phyloP scores from a whole-genome alignment of 768 basidiomycete species.

The Clitopilus passeckerianus region DNA sequence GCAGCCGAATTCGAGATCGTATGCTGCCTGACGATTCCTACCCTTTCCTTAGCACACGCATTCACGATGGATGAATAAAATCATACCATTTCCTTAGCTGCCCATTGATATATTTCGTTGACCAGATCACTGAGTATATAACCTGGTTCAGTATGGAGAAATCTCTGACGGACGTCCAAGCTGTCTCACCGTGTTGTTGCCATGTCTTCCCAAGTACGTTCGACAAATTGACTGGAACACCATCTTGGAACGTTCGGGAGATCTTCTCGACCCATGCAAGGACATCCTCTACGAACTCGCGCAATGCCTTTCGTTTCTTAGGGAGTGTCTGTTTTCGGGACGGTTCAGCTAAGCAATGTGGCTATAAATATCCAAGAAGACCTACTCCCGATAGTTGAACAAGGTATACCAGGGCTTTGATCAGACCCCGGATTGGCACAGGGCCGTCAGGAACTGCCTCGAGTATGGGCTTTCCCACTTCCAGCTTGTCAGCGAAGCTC shows the following conservation, averaged over 20 bases:
- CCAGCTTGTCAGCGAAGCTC: constrained; percentile 3
- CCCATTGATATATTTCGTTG: neutral
- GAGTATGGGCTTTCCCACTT: constrained; percentile 5
- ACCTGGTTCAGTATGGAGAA: neutral
- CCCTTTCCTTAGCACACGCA: neutral
- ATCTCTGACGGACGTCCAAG: neutral
- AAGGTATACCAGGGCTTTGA: constrained; percentile 10
- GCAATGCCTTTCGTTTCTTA: neutral
- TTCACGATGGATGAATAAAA: neutral
- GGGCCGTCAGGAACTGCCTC: constrained; percentile 11
- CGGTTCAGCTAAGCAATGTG: neutral
- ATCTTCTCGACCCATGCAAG: neutral
- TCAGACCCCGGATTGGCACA: constrained; percentile 11
- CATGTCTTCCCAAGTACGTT: neutral
- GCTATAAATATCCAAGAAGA: neutral
- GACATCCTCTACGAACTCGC: neutral
- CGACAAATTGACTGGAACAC: neutral
- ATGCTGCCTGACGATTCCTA: neutral
- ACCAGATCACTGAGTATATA: neutral
- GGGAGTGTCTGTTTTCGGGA: neutral
- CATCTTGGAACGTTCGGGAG: neutral
- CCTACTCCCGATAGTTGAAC: constrained; percentile 8
- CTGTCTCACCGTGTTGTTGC: neutral
- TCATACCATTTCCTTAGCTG: neutral
- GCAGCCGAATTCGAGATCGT: neutral